Evolutionary conservation across 129 eudicot species (phyloP).

Genomic region (Artemisia argyi): DNA sequence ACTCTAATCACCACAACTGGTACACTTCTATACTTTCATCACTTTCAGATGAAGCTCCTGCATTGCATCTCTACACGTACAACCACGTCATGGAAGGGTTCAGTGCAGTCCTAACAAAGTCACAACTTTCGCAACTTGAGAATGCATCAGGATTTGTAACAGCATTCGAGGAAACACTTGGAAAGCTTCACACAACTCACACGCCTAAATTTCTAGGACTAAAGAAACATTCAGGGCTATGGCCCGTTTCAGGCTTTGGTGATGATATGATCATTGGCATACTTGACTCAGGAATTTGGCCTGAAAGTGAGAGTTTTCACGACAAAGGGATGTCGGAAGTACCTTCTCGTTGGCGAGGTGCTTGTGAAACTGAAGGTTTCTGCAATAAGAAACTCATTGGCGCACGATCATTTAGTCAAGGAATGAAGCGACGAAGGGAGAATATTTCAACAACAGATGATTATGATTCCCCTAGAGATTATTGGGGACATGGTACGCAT

Average conservation of each 20-base stretch:
- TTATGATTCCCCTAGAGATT: conserved; percentile 25
- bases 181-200: conserved; percentile 33
- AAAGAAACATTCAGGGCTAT: conserved; percentile 25
- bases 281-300: conserved; percentile 42
- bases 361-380: conserved; percentile 21
- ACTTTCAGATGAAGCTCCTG: conserved; percentile 24
- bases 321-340: conserved; percentile 40
- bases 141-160: background rate
- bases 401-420: conserved; percentile 37
- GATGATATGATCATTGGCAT: conserved; percentile 41
- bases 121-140: conserved; percentile 6
- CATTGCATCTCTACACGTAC: conserved; percentile 49
- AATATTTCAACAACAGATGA: conserved; percentile 19
- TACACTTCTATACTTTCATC: conserved; percentile 48
- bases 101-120: conserved; percentile 34
- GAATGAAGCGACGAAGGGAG: conserved; percentile 13
- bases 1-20: conserved; percentile 42
- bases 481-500: conserved; percentile 22
- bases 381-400: conserved; percentile 44
- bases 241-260: conserved; percentile 39
- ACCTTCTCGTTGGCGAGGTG: conserved; percentile 37
- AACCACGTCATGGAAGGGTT: conserved; percentile 46
- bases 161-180: background rate
- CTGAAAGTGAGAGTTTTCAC: conserved; percentile 38
- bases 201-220: conserved; percentile 34